Evolutionary conservation across 352 stramenopile genomes (phyloP).

Genomic region (Phytophthora meadii): DNA sequence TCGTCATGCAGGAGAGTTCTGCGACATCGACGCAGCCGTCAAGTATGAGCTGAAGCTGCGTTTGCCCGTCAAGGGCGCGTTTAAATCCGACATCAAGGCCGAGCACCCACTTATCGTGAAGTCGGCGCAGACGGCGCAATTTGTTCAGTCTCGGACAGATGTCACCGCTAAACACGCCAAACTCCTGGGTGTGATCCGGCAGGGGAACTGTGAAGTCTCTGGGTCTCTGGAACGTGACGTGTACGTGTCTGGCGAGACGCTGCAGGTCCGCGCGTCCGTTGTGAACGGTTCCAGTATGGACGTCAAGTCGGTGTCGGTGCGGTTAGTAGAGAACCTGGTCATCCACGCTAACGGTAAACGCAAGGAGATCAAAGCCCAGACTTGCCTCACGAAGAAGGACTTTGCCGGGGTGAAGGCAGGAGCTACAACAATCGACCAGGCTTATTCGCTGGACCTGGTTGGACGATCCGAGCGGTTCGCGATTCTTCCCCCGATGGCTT

Average conservation of each 20-base stretch:
- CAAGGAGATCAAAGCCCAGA: conserved; percentile 25
- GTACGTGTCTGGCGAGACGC: conserved; percentile 25
- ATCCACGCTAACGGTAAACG: conserved; percentile 17
- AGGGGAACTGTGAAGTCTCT: conserved; percentile 32
- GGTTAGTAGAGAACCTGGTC: conserved; percentile 24
- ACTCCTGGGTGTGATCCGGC: conserved; percentile 29
- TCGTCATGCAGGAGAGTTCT: conserved; percentile 24
- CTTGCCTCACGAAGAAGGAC: conserved; percentile 23
- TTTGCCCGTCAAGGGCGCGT: conserved; percentile 26
- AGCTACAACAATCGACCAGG: conserved; percentile 21
- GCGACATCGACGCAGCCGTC: conserved; percentile 36
- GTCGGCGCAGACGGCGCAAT: conserved; percentile 17
- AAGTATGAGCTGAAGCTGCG: conserved; percentile 38
- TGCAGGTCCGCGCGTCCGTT: conserved; percentile 30
- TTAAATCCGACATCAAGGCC: conserved; percentile 23
- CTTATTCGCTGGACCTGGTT: conserved; percentile 27
- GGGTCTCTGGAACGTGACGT: conserved; percentile 31
- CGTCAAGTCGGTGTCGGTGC: conserved; percentile 22
- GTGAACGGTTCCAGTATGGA: conserved; percentile 36
- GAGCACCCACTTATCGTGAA: conserved; percentile 19
- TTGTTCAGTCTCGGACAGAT: conserved; percentile 20
- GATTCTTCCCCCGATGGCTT: conserved; percentile 22
- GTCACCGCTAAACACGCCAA: conserved; percentile 20
- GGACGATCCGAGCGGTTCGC: conserved; percentile 20
- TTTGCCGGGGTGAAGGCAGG: conserved; percentile 25